Evolutionary conservation across 176 grass and related monocot species (phyloP).

Genomic region (Aegilops bicornis): DNA sequence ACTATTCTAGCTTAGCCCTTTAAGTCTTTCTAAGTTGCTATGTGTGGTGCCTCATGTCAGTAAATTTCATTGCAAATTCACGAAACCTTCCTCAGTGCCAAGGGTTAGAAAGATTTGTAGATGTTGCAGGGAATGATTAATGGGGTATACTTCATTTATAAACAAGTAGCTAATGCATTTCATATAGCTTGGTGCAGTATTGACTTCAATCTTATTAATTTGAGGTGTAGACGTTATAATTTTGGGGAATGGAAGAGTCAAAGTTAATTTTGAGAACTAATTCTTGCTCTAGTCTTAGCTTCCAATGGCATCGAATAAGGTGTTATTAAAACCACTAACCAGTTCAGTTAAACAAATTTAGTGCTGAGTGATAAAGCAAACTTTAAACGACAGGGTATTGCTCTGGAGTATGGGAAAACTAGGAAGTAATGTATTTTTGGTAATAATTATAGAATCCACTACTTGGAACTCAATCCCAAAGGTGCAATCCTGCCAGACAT

Average conservation of each 20-base stretch:
- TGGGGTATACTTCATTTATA: neutral
- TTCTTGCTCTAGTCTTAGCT: neutral
- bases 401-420: neutral
- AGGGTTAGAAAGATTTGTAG: neutral
- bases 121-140: neutral
- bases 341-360: neutral
- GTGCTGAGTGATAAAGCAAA: neutral
- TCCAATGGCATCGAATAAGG: neutral
- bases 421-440: neutral
- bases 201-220: neutral
- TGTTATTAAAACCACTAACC: neutral
- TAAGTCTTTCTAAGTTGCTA: neutral
- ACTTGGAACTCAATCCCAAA: neutral
- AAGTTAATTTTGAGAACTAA: constrained; percentile 2
- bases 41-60: neutral
- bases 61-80: neutral
- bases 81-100: neutral
- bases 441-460: neutral
- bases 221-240: neutral
- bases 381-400: neutral
- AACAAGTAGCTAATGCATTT: neutral
- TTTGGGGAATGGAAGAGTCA: neutral
- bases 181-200: neutral
- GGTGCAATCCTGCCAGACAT: neutral
- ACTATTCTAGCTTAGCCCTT: neutral